These are phyloP conservation scores for Irpex lacteus DNA, from an alignment of 1,284 basidiomycete species.

Conservation along the genomic window DNA sequence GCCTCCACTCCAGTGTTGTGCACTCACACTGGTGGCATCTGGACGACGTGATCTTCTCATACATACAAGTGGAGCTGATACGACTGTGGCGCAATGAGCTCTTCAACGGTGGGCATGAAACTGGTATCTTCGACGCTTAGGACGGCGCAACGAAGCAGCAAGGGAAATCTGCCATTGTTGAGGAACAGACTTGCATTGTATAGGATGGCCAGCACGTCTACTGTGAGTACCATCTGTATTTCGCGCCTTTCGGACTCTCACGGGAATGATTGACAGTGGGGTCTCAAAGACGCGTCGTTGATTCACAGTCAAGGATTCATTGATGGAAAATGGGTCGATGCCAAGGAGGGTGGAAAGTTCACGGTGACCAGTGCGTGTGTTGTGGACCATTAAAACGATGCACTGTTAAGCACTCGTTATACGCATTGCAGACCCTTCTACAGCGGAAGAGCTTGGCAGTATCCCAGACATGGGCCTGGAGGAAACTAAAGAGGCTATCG, in stretches of 20 bases:
- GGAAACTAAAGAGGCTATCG: constrained; percentile 81
- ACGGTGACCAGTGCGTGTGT: constrained; percentile 66
- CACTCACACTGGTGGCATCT: background rate
- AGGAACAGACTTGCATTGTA: constrained; percentile 11
- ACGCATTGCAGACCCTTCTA: constrained; percentile 72
- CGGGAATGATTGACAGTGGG: constrained; percentile 43
- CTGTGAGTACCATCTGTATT: constrained; percentile 6
- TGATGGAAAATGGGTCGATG: constrained; percentile 80
- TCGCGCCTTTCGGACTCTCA: background rate
- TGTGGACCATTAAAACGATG: background rate
- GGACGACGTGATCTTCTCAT: background rate
- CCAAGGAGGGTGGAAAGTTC: constrained; percentile 71
- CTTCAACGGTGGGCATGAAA: background rate
- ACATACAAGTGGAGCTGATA: background rate
- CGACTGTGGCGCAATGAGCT: background rate
- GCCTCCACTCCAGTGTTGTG: background rate
- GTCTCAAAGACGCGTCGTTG: constrained; percentile 73
- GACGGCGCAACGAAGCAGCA: background rate
- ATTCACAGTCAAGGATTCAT: constrained; percentile 78
- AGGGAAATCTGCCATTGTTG: background rate
- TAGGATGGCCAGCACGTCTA: constrained; percentile 27
- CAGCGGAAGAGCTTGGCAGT: constrained; percentile 73
- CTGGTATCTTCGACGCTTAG: constrained; percentile 4
- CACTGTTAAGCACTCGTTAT: background rate
- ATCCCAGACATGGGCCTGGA: constrained; percentile 84